Evolutionary conservation across 2,329 filamentous ascomycete genomes (phyloP), one percentile per base, ranked within the genome.

Genomic region (Colletotrichum orchidophilum): DNA sequence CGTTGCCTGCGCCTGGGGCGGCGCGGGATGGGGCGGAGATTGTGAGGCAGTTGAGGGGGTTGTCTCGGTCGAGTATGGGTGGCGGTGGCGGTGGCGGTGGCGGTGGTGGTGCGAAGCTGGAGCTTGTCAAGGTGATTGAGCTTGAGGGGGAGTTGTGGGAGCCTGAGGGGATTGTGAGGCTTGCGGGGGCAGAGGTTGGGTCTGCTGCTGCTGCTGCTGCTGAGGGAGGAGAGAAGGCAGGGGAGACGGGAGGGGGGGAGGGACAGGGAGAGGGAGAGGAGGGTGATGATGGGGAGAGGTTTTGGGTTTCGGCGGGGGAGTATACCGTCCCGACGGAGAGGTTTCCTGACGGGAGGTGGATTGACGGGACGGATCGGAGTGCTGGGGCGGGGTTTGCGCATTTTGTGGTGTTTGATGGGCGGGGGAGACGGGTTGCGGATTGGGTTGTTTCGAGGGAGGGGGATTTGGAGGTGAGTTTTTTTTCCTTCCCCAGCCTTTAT

Each of bases 321-420:
- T 86, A 83, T 74, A 85, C 80, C 4, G 74, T 76, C 26, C 76
- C 76, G 1, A 85, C 83, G 3, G 62, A 79, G 15, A 82, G 81
- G 66, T 85, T 82, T 73, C 71, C 71, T 70, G 31, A 74, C 58
- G 75, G 78, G 29, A 78, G 80, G 73, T 84, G 84, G 77, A 82
- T 85, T 77, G 87, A 87, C 42, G 87, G 87, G 5, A 88, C 86
- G 2, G 86, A 88, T 73, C 80, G 84, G 27, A 82, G 80, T 7
- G 70, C 82, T 1, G 83, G 85, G 4, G 79, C 79, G 3, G 84
- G 85, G 0, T 85, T 84, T 59, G 81, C 81, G 8, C 84, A 87
- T 62, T 66, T 87, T 54, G 77, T 85, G 27, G 78, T 87, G 3
- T 87, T 84, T 73, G 80, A 83, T 60, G 80, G 81, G 0, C 75